Evolutionary conservation across 345 rosid species (phyloP), one percentile per base, ranked within the genome.

Genomic region (Erucastrum elatum): DNA sequence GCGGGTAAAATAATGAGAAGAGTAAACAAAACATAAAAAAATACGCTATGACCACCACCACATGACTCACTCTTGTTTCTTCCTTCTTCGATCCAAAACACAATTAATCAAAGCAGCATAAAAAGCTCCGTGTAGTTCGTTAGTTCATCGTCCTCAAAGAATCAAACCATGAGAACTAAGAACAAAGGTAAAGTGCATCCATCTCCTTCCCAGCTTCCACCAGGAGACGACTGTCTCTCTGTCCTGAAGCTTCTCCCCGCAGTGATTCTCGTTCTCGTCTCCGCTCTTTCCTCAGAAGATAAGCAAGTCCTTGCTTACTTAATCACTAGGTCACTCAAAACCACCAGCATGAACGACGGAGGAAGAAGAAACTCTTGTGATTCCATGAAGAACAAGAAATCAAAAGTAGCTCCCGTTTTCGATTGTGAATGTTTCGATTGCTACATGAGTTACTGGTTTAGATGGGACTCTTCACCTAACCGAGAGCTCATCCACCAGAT

Each of bases 151-250:
- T 29, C 89, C 46, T 12, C 2, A 46, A 46, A 68, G 33, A 35
- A 16, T 15, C 74, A 61, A 62, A 62, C 56, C 75, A 93, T 87
- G 97, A 90, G 88, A 86, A 71, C 85, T 31, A 89, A 89, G 77
- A 87, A 86, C 84, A 94, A 90, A 79, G 97, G 98, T 53, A 93
- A 87, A 88, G 87, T 94, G 2, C 77, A 87, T 76, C 94, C 94
- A 6, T 86, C 94, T 61, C 88, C 87, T 21, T 71, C 87, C 37
- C 65, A 17, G 17, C 58, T 2, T 53, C 58, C 26, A 49, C 7
- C 88, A 5, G 71, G 77, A 44, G 88, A 85, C 13, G 87, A 84
- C 26, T 79, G 68, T 66, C 79, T 85, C 56, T 82, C 92, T 1
- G 85, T 87, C 37, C 75, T 88, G 29, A 87, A 72, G 68, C 88